These are phyloP conservation scores for Cyclaneusma minus DNA, from an alignment of 2,329 filamentous ascomycete species.

Conservation along the genomic window DNA sequence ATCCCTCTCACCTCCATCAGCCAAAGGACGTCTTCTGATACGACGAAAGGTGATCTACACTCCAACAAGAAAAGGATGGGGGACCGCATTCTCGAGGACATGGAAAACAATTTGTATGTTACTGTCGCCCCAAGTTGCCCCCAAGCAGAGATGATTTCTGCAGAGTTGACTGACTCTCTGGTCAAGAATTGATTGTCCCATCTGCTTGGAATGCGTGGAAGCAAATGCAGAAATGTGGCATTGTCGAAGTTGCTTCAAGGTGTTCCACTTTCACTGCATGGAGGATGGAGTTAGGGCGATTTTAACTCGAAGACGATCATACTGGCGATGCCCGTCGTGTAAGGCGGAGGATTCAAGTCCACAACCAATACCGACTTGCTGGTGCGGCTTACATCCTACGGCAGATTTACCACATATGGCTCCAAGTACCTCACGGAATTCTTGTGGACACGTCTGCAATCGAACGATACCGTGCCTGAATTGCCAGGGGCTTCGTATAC, in stretches of 20 bases:
- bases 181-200: not conserved
- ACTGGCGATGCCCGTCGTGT: slow-evolving; percentile 8
- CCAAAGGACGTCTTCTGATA: too few relatives aligned
- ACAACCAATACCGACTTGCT: slow-evolving; percentile 3
- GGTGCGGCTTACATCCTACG: slow-evolving; percentile 4
- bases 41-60: too few relatives aligned
- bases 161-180: not conserved
- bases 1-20: too few relatives aligned
- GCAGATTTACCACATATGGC: not conserved
- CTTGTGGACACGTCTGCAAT: slow-evolving; percentile 5
- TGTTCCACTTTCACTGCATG: not conserved
- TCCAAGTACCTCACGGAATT: slow-evolving; percentile 3
- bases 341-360: not conserved
- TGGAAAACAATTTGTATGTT: slow-evolving; percentile 1
- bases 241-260: not conserved
- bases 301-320: not conserved
- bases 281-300: too few relatives aligned
- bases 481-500: slow-evolving; percentile 2
- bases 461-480: slow-evolving; percentile 3
- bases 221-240: not conserved
- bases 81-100: slow-evolving; percentile 4
- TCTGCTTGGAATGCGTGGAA: too few relatives aligned
- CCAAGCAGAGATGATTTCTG: not conserved
- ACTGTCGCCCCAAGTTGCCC: slow-evolving; percentile 1
- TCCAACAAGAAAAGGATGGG: too few relatives aligned